Evolutionary conservation across 257 asterid genomes (phyloP).

Genomic region (Forsythia viridissima): DNA sequence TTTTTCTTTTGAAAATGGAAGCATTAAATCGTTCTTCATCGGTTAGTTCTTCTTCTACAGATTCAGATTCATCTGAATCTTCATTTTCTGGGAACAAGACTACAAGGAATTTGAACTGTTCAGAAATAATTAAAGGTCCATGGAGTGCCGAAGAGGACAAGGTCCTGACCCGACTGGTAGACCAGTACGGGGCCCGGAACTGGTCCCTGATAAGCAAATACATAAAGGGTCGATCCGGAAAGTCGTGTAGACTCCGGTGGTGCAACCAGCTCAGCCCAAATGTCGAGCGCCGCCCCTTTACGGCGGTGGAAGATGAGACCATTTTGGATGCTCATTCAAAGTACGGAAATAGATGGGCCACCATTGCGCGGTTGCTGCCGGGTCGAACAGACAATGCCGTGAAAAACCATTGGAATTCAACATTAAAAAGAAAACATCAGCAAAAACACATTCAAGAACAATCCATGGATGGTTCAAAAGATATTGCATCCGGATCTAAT

Average conservation of each 20-base stretch:
- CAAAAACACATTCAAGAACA: background rate
- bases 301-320: constrained; percentile 40
- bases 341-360: constrained; percentile 56
- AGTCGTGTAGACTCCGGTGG: constrained; percentile 55
- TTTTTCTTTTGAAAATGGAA: background rate
- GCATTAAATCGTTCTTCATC: background rate
- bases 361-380: constrained; percentile 45
- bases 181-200: constrained; percentile 41
- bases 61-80: background rate
- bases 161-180: constrained; percentile 30
- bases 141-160: constrained; percentile 59
- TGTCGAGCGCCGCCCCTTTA: constrained; percentile 47
- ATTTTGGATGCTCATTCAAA: constrained; percentile 46
- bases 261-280: constrained; percentile 52
- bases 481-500: constrained; percentile 3
- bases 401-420: constrained; percentile 60
- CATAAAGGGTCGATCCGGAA: constrained; percentile 46
- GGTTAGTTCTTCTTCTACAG: background rate
- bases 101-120: no score
- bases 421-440: constrained; percentile 23
- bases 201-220: constrained; percentile 47
- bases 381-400: constrained; percentile 61
- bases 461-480: background rate
- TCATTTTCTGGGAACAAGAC: background rate
- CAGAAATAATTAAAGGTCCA: constrained; percentile 43